Evolutionary conservation across 2,329 filamentous ascomycete species (phyloP), one percentile per base, ranked within the genome.

Genomic region (Fusarium marasasianum): DNA sequence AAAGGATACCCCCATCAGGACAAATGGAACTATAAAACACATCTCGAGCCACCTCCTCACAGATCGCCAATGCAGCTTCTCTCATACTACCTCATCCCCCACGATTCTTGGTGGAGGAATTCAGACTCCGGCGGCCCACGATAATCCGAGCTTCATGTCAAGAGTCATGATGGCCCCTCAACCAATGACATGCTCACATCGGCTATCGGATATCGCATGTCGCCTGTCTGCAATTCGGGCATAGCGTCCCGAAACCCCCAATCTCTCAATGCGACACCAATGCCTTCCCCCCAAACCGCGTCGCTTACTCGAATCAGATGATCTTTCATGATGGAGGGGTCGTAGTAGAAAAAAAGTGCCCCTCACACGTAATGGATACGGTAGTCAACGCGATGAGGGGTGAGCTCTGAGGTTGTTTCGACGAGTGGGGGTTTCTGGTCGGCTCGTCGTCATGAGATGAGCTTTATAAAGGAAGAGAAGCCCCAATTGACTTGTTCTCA

Each of bases 41-140:
- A 56, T n/a, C 35, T 35, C 47, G n/a, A 55, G 22, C 47, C 38
- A 35, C 22, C 15, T 51, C 33, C n/a, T 43, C 11, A 41, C 26
- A 54, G 55, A 57, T 43, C 38, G 8, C 26, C 51, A 55, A 55
- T n/a, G 37, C 37, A 55, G 20, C 24, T 45, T 31, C 37, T 41
- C 53, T 67, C 66, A 71, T 66, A 41, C 47, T 38, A 38, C 20
- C 56, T 58, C 54, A 59, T 48, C 56, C 60, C 71, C 58, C 73
- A 68, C 62, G 56, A 44, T 65, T 45, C 59, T 72, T 77, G 71
- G 76, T 77, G 77, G 76, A 77, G 73, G 71, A 77, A 63, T 71
- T 71, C 54, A 68, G 76, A 69, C n/a, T 53, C 67, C 64, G 66
- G 61, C 64, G 68, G 70, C 75, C 71, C 71, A 75, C 73, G 69